Conservation (phyloP, 2,329 filamentous ascomycete species). For the Acephala macrosclerotiorum region DNA sequence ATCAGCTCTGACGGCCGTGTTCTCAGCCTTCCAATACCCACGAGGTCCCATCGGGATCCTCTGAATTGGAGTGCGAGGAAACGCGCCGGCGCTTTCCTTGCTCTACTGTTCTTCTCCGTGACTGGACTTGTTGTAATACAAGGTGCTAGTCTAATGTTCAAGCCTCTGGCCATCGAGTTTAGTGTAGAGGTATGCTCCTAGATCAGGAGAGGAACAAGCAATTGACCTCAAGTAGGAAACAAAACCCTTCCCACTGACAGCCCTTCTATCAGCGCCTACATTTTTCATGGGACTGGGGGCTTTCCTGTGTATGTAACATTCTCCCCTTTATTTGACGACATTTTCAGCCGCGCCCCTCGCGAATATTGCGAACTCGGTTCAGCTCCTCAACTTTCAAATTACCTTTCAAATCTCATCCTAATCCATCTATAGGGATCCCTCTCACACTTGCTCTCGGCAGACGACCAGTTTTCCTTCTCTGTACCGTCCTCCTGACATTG, state of each 20-base stretch:
- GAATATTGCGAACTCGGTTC: too few relatives aligned
- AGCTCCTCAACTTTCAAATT: too few relatives aligned
- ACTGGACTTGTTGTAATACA: slow-evolving; percentile 21
- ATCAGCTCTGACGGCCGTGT: slow-evolving; percentile 27
- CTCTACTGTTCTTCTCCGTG: slow-evolving; percentile 20
- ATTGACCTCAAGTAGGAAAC: slow-evolving; percentile 23
- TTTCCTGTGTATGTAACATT: too few relatives aligned
- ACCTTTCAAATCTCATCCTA: too few relatives aligned
- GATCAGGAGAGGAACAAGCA: background rate
- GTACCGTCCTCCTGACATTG: slow-evolving; percentile 12
- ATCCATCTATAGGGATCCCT: too few relatives aligned
- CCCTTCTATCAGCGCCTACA: slow-evolving; percentile 24
- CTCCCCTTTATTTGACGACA: too few relatives aligned
- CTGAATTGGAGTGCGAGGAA: slow-evolving; percentile 31
- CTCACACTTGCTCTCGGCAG: slow-evolving; percentile 28
- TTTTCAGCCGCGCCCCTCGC: too few relatives aligned
- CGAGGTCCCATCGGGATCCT: slow-evolving; percentile 25
- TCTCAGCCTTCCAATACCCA: slow-evolving; percentile 30
- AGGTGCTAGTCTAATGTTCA: slow-evolving; percentile 24
- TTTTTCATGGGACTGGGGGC: slow-evolving; percentile 31
- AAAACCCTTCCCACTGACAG: slow-evolving; percentile 18
- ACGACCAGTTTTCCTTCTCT: slow-evolving; percentile 27
- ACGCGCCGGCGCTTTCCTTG: slow-evolving; percentile 21
- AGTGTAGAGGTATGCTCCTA: slow-evolving; percentile 13
- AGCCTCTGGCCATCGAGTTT: slow-evolving; percentile 19